Evolutionary conservation across 108 stramenopile genomes (phyloP), one percentile per base, ranked within the genome.

Genomic region (Pseudonitzschia pungens): DNA sequence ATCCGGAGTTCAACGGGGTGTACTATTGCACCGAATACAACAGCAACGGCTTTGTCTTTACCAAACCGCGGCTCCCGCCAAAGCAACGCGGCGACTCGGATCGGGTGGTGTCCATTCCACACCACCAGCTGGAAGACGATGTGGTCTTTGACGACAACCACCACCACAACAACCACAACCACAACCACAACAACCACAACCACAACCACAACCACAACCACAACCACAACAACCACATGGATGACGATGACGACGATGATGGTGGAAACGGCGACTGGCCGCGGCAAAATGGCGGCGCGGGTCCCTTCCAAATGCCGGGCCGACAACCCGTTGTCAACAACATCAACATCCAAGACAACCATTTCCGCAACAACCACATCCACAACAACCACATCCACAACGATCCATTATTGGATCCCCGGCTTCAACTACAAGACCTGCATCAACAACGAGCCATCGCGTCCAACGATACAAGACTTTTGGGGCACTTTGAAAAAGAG

Each of bases 1-100:
- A 93, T 80, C 81, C 86, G 1, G 89, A 93, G 59, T 87, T 78
- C 65, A 90, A 93, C 78, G 92, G 92, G 12, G 72, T 90, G n/a
- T 93, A 93, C 65, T 86, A 83, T 75, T 93, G 92, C 69, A 93
- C 89, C 10, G 84, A 84, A 29, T 79, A 79, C 54, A 89, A 90
- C 67, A 87, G 89, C 5, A 93, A 93, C 69, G 54, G 54, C 31
- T 59, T 72, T 31, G 65, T 84, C 26, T 91, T 89, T 73, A 89
- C 89, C 59, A 93, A 93, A 68, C 90, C 92, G 22, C 76, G 90
- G 45, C 56, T 56, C 63, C 77, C 84, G 21, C 78, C n/a, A n/a
- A n/a, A n/a, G n/a, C n/a, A n/a, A n/a, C n/a, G n/a, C n/a, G n/a
- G n/a, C n/a, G n/a, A n/a, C n/a, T n/a, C n/a, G n/a, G n/a, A n/a